Evolutionary conservation across 2,329 filamentous ascomycete species (phyloP), one percentile per base, ranked within the genome.

Genomic region (Arthrobotrys pseudoclavata): DNA sequence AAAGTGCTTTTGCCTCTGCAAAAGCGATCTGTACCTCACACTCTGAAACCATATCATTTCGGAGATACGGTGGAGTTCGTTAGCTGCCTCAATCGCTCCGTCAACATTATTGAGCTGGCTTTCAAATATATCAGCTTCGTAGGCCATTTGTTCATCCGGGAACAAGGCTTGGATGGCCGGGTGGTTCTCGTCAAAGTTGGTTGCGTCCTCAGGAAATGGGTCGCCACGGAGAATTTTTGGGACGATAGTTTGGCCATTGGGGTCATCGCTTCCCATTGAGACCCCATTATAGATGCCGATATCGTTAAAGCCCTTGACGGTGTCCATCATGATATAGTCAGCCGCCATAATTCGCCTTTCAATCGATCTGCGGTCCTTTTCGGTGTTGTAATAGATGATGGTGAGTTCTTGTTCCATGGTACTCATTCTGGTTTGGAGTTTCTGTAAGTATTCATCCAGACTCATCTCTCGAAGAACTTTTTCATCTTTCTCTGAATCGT

Each of bases 151-250:
- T 37, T 62, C 31, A 1, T 68, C 34, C 1, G 52, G 52, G 29
- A 77, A 77, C 12, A 77, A 53, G 3, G 47, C 62, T 47, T 71
- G 29, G 9, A 77, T 42, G 0, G n/a, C 22, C 4, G 61, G 67
- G 34, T 77, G 40, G 13, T 70, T 37, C 29, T 45, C 31, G n/a
- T 77, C 53, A 18, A 77, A 77, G 2, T 71, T 37, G 20, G 34
- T 29, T 12, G 72, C 31, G 4, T 13, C 9, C 0, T 18, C 31
- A 9, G 67, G 67, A 24, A 67, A 77, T 4, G 74, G 74, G 37
- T 77, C 74, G 10, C 74, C 67, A 7, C 52, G 74, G n/a, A 71
- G 62, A 12, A 71, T 45, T 12, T 12, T n/a, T 6, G 72, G 72
- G 5, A 67, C 10, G 12, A 31, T 45, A 20, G 45, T 18, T 26